Base-by-base conservation (phyloP, 441 rosid genomes). In the Gossypium trilobum region DNA sequence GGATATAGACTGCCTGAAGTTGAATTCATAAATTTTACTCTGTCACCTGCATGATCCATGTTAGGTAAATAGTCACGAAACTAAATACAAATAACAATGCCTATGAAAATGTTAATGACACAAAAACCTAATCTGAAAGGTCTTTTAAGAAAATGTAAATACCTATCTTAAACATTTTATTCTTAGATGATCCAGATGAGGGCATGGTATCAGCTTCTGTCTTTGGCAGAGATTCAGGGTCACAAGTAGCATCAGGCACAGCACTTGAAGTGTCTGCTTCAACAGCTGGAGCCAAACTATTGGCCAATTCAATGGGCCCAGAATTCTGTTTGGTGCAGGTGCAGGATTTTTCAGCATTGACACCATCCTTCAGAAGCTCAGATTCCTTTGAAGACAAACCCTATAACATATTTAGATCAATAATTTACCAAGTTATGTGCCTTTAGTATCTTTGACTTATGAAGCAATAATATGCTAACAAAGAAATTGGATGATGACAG, bases 341-440 rank as follows among this genome's bases (percentile, higher is more conserved):
- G 78, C 83, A 83, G 54, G 80, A 85, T 79, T 91, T 91, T 59
- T 87, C 92, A 2, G 80, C 74, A 82, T 75, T 79, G 60, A 68
- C 66, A 71, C 87, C 96, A 77, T 90, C 93, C 82, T 87, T 89
- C 85, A 85, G 76, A 74, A 85, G 70, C 79, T 88, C 95, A 22
- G 84, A 85, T 86, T 91, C 91, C 85, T 93, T 93, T 52, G 91
- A 86, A 82, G 91, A 84, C 81, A 89, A 73, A 69, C 92, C 90
- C 98, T 94, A 77, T 61, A 76, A 75, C 75, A 85, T 51, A 70
- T 74, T 73, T 65, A 56, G 46, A 62, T 55, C 63, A 70, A 54
- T 63, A 63, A 82, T 70, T 74, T 39, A 76, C 58, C 75, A 74
- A 72, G 9, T 48, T 13, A 59, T 79, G 52, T 68, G 71, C 51